phyloP scores from a whole-genome alignment of 2,329 filamentous ascomycete species.

The Dactylellina parvicollis region DNA sequence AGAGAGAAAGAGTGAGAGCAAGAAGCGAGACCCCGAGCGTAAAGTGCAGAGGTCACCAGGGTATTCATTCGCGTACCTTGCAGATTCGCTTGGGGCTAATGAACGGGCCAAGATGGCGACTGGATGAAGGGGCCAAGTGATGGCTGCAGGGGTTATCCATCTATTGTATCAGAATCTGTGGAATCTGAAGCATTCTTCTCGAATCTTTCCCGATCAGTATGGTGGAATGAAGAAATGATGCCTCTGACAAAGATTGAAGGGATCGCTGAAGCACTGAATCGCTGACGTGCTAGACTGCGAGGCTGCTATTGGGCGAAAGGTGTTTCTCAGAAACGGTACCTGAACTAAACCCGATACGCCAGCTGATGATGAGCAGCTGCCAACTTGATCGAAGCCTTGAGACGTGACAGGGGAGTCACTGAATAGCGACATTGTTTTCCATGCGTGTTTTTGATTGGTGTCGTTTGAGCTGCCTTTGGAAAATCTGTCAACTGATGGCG shows the following conservation, averaged over 20 bases:
- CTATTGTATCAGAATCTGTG: constrained; percentile 42
- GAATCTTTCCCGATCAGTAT: constrained; percentile 43
- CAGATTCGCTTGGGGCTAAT: constrained; percentile 50
- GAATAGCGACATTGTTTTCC: no score
- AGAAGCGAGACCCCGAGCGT: constrained; percentile 32
- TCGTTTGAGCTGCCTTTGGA: not conserved
- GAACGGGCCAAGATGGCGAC: constrained; percentile 17
- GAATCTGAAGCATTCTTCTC: constrained; percentile 37
- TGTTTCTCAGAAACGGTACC: constrained; percentile 24
- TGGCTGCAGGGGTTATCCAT: constrained; percentile 38
- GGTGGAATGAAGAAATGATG: constrained; percentile 11
- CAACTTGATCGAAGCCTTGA: constrained; percentile 9
- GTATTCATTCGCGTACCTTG: constrained; percentile 42
- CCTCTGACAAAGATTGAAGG: constrained; percentile 1
- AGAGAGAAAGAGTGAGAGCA: constrained; percentile 5
- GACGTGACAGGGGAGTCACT: no score
- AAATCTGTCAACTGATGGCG: not conserved
- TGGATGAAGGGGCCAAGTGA: constrained; percentile 3
- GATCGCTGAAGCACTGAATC: constrained; percentile 7
- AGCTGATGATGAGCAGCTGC: not conserved
- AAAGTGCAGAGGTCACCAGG: constrained; percentile 23
- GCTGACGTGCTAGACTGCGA: not conserved
- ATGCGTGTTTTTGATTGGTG: not conserved
- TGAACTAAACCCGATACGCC: constrained; percentile 35
- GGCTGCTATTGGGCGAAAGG: constrained; percentile 10